phyloP scores from a whole-genome alignment of 2,329 filamentous ascomycete genomes.

The Fusarium stilboides region DNA sequence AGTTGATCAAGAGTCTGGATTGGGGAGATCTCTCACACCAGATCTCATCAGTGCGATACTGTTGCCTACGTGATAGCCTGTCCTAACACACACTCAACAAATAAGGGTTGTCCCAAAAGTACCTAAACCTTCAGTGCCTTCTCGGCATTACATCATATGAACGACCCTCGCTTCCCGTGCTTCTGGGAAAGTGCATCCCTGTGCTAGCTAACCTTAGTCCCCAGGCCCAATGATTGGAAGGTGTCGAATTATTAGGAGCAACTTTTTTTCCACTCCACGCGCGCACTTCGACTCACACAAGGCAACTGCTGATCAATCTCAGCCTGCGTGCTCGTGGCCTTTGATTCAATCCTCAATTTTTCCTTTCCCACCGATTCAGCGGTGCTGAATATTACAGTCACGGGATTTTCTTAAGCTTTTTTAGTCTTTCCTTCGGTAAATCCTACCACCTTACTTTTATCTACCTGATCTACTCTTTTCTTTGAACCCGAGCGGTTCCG shows the following conservation, averaged over 20 bases:
- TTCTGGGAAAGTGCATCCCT: slow-evolving; percentile 42
- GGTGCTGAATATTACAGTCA: not conserved
- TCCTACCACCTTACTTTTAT: slow-evolving; percentile 4
- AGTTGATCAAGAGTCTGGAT: too few species aligned
- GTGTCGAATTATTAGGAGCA: slow-evolving; percentile 39
- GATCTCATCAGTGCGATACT: not conserved
- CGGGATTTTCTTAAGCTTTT: not conserved
- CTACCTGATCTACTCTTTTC: slow-evolving; percentile 7
- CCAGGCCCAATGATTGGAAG: slow-evolving; percentile 3
- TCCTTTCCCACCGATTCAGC: slow-evolving; percentile 21
- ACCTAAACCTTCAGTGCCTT: slow-evolving; percentile 13
- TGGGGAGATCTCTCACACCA: not conserved
- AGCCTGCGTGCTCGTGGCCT: slow-evolving; percentile 14
- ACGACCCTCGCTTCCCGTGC: slow-evolving; percentile 42
- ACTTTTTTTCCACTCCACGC: slow-evolving; percentile 40
- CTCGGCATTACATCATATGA: slow-evolving; percentile 50
- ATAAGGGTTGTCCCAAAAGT: slow-evolving; percentile 18
- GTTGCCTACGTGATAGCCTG: not conserved
- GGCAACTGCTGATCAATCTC: slow-evolving; percentile 40
- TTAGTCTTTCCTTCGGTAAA: slow-evolving; percentile 7
- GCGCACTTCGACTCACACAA: slow-evolving; percentile 30
- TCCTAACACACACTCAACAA: not conserved
- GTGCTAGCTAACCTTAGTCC: slow-evolving; percentile 29
- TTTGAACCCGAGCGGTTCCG: slow-evolving; percentile 26
- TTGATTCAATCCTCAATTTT: slow-evolving; percentile 21